A percentile compares a stretch with the other conserved stretches of the same genome.
Conservation (phyloP, 495 filamentous ascomycete species). For the Aspergillus carlsbadensis region DNA sequence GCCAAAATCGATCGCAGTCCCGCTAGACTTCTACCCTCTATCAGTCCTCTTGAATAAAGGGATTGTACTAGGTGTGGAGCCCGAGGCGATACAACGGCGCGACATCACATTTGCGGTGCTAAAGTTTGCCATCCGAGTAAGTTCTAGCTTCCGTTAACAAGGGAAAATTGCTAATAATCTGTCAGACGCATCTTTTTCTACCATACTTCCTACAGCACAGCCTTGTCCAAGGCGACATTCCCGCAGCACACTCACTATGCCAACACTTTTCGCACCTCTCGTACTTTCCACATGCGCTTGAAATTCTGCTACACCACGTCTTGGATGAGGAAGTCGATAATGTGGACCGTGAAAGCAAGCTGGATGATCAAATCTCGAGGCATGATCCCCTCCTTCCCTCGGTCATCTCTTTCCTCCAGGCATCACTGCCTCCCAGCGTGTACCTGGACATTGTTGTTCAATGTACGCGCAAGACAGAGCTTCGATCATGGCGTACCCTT, state of each 20-base stretch:
- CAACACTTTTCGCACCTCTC: constrained; percentile 79
- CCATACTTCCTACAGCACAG: constrained; percentile 80
- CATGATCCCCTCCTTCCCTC: constrained; percentile 74
- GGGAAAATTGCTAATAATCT: constrained; percentile 26
- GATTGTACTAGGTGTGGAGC: constrained; percentile 85
- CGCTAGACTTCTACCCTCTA: constrained; percentile 93
- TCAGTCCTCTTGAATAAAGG: constrained; percentile 80
- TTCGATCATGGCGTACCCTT: constrained; percentile 90
- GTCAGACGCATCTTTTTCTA: constrained; percentile 82
- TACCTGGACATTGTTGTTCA: constrained; percentile 96
- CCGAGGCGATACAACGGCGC: constrained; percentile 85
- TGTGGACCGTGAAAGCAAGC: constrained; percentile 57
- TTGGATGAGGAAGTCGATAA: constrained; percentile 92
- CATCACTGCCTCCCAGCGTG: constrained; percentile 68
- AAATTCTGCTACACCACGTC: constrained; percentile 89
- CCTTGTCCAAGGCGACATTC: constrained; percentile 66
- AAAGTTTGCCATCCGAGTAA: constrained; percentile 75
- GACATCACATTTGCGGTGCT: constrained; percentile 87
- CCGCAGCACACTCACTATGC: constrained; percentile 73
- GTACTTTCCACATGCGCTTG: constrained; percentile 90
- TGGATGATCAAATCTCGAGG: constrained; percentile 26
- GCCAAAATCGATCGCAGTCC: constrained; percentile 43
- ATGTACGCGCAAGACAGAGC: constrained; percentile 96
- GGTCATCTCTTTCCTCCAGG: constrained; percentile 80
- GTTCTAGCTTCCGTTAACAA: neutral